phyloP scores from a whole-genome alignment of 495 filamentous ascomycete species.

The Aspergillus steynii region DNA sequence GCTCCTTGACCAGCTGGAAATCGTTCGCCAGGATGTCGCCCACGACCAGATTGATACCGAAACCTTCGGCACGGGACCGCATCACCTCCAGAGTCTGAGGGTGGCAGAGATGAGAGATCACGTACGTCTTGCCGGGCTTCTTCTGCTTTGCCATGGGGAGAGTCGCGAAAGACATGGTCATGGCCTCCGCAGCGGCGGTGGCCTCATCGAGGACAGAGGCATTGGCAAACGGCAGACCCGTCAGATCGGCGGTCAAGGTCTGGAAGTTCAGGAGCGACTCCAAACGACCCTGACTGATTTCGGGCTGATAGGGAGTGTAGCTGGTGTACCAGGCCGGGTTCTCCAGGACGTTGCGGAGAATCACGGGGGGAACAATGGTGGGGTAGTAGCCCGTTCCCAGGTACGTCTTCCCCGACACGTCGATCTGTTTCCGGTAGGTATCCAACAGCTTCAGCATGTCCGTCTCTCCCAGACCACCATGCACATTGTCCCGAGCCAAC shows the following conservation, averaged over 20 bases:
- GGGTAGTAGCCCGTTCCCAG: slow-evolving; percentile 90
- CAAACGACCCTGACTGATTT: slow-evolving; percentile 92
- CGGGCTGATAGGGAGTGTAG: slow-evolving; percentile 97
- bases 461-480: slow-evolving; percentile 64
- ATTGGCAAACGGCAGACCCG: slow-evolving; percentile 86
- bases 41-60: slow-evolving; percentile 77
- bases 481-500: slow-evolving; percentile 45
- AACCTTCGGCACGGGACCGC: slow-evolving; percentile 85
- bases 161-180: slow-evolving; percentile 88
- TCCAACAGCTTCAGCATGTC: slow-evolving; percentile 63
- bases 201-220: slow-evolving; percentile 92
- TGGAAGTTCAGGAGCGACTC: slow-evolving; percentile 98
- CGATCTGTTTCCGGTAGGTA: slow-evolving; percentile 63
- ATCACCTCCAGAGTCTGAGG: slow-evolving; percentile 90
- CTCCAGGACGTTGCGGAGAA: slow-evolving; percentile 92
- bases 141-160: slow-evolving; percentile 73
- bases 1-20: slow-evolving; percentile 62
- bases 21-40: slow-evolving; percentile 68
- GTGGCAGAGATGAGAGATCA: slow-evolving; percentile 82
- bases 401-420: slow-evolving; percentile 60
- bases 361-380: slow-evolving; percentile 84
- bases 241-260: slow-evolving; percentile 89
- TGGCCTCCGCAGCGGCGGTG: slow-evolving; percentile 93
- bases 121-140: slow-evolving; percentile 72
- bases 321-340: slow-evolving; percentile 98